Evolutionary conservation across 1,139 yeast genomes (phyloP).

Genomic region (Yamadazyma triangularis): DNA sequence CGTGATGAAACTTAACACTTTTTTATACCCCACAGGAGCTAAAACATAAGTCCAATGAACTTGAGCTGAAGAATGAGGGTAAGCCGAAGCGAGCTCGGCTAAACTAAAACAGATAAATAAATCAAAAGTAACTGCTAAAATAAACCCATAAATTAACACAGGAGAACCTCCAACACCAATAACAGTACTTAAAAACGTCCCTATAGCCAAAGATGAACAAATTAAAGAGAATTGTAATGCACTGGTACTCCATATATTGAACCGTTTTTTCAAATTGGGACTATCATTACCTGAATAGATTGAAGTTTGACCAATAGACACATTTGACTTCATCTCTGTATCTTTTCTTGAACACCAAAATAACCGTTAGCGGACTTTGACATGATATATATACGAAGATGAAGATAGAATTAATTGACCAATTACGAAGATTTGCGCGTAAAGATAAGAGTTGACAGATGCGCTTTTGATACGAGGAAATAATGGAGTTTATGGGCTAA

Average conservation of each 20-base stretch:
- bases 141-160: conserved; percentile 19
- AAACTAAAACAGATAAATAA: conserved; percentile 19
- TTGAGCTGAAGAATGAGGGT: conserved; percentile 26
- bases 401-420: no score
- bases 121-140: conserved; percentile 18
- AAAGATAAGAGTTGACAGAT: no score
- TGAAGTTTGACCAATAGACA: background rate
- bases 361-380: no score
- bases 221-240: conserved; percentile 22
- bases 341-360: no score
- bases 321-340: no score
- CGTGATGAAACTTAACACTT: conserved; percentile 33
- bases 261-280: conserved; percentile 12
- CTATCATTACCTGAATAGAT: background rate
- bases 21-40: conserved; percentile 16
- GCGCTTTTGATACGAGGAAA: no score
- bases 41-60: conserved; percentile 26
- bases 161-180: conserved; percentile 26
- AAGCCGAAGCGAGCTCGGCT: conserved; percentile 26
- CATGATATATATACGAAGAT: no score
- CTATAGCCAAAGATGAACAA: conserved; percentile 23
- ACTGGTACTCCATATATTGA: conserved; percentile 19
- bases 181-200: conserved; percentile 21
- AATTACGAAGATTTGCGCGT: no score
- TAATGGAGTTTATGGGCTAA: no score